Evolutionary conservation across 1,284 basidiomycete species (phyloP).

Genomic region (Athelia sp.): DNA sequence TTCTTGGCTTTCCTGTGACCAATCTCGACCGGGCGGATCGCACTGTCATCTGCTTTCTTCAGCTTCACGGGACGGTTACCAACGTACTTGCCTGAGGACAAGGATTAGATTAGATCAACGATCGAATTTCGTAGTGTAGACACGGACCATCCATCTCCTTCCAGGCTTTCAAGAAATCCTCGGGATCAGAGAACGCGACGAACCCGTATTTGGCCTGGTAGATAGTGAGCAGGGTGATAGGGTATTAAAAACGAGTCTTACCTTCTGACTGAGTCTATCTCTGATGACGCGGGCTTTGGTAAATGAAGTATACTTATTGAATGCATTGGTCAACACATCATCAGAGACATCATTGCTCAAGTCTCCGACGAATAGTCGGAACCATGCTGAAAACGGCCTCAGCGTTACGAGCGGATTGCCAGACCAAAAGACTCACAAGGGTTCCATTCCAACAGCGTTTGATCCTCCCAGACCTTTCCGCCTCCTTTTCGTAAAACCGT

Average conservation of each 20-base stretch:
- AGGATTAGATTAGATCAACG: conserved; percentile 2
- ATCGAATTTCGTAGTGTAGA: not conserved
- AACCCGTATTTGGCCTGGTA: conserved; percentile 93
- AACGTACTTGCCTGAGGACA: conserved; percentile 83
- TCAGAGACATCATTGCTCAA: conserved; percentile 98
- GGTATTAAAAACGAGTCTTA: conserved; percentile 22
- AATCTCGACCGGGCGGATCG: conserved; percentile 88
- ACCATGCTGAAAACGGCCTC: conserved; percentile 69
- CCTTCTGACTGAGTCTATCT: conserved; percentile 88
- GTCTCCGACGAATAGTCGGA: conserved; percentile 96
- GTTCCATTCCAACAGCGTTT: conserved; percentile 96
- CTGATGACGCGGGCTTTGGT: conserved; percentile 93
- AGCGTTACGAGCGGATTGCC: conserved; percentile 1
- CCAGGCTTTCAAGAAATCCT: conserved; percentile 98
- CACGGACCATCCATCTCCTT: conserved; percentile 96
- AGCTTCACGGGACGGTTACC: conserved; percentile 92
- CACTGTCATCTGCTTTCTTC: conserved; percentile 79
- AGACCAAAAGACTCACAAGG: conserved; percentile 60
- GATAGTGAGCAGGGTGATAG: conserved; percentile 4
- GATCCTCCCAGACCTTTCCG: conserved; percentile 98
- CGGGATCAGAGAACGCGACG: conserved; percentile 96
- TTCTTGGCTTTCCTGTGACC: conserved; percentile 86
- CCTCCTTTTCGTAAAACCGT: conserved; percentile 94
- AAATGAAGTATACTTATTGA: conserved; percentile 90
- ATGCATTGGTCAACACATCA: conserved; percentile 88